phyloP scores from a whole-genome alignment of 2,329 filamentous ascomycete species.

The Cladosporium sp. region DNA sequence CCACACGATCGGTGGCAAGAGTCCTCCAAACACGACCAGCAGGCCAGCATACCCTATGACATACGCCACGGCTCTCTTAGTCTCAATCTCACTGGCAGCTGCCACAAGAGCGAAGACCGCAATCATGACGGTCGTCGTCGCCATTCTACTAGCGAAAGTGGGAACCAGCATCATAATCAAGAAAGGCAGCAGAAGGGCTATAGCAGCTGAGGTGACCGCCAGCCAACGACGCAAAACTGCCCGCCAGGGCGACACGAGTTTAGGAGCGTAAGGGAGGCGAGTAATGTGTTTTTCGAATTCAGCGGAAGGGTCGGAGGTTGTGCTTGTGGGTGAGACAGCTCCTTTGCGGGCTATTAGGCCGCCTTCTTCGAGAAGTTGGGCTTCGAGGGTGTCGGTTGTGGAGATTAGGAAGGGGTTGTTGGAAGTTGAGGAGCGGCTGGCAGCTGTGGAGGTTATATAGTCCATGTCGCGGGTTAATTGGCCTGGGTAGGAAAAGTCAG shows the following conservation, averaged over 20 bases:
- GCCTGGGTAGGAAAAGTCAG: conserved; percentile 7
- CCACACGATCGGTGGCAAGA: neutral
- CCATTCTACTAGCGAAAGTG: neutral
- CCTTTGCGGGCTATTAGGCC: conserved; percentile 15
- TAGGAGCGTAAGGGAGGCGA: neutral
- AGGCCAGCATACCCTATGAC: conserved; percentile 1
- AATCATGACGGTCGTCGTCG: neutral
- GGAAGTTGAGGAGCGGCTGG: neutral
- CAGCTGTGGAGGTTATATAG: conserved; percentile 16
- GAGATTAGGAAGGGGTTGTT: conserved; percentile 19
- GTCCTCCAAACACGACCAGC: neutral
- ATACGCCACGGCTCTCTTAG: conserved; percentile 1
- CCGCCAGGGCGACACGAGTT: neutral
- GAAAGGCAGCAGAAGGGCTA: conserved; percentile 11
- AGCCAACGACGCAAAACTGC: neutral
- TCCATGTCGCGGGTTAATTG: conserved; percentile 20
- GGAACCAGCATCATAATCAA: conserved; percentile 10
- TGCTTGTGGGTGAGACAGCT: neutral
- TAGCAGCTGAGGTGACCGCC: neutral
- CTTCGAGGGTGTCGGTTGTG: conserved; percentile 17
- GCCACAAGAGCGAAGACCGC: conserved; percentile 7
- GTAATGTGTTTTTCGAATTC: conserved; percentile 5
- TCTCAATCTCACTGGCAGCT: conserved; percentile 3
- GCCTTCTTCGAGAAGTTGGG: conserved; percentile 21
- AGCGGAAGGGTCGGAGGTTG: neutral